Percentiles rank a stretch among this genome's conserved stretches.
These are phyloP conservation scores for Ogataea chonburiensis DNA, from an alignment of 805 yeast genomes.

Conservation along the genomic window DNA sequence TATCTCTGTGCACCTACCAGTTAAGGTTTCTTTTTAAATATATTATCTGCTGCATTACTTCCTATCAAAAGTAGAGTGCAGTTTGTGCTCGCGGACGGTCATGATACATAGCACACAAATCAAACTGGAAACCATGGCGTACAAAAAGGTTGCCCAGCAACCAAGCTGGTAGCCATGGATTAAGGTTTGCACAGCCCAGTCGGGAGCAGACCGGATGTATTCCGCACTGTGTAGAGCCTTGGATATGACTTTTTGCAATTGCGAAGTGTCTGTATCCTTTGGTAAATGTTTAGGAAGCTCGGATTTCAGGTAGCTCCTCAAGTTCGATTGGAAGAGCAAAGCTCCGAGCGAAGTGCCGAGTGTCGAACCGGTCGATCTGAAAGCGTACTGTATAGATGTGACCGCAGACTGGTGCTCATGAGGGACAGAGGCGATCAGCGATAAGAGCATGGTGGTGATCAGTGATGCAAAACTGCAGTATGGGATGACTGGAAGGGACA, in stretches of 20 bases:
- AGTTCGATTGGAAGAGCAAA: slow-evolving; percentile 54
- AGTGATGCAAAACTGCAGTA: slow-evolving; percentile 57
- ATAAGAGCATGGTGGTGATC: slow-evolving; percentile 62
- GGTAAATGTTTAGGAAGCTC: slow-evolving; percentile 36
- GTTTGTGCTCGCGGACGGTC: slow-evolving; percentile 36
- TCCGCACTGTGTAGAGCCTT: slow-evolving; percentile 57
- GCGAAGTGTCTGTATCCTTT: slow-evolving; percentile 35
- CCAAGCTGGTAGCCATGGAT: slow-evolving; percentile 51
- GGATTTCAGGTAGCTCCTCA: slow-evolving; percentile 31
- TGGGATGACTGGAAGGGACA: slow-evolving; percentile 44
- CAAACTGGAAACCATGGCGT: slow-evolving; percentile 39
- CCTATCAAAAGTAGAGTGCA: slow-evolving; percentile 53
- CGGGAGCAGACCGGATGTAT: slow-evolving; percentile 55
- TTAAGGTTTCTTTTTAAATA: too few species aligned
- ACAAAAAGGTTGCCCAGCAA: slow-evolving; percentile 52
- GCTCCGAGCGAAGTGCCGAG: slow-evolving; percentile 64
- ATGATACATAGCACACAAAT: slow-evolving; percentile 7
- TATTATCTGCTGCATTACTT: slow-evolving; percentile 7
- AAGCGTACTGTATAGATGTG: slow-evolving; percentile 64
- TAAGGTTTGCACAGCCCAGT: slow-evolving; percentile 45
- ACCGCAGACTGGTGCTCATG: slow-evolving; percentile 63
- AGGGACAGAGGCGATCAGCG: slow-evolving; percentile 74
- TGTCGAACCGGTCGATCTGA: slow-evolving; percentile 66
- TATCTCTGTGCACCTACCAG: too few species aligned
- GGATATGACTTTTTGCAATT: slow-evolving; percentile 44